Percentiles rank a stretch among this genome's conserved stretches.
phyloP scores from a whole-genome alignment of 768 basidiomycete genomes.

The Lyophyllum decastes region DNA sequence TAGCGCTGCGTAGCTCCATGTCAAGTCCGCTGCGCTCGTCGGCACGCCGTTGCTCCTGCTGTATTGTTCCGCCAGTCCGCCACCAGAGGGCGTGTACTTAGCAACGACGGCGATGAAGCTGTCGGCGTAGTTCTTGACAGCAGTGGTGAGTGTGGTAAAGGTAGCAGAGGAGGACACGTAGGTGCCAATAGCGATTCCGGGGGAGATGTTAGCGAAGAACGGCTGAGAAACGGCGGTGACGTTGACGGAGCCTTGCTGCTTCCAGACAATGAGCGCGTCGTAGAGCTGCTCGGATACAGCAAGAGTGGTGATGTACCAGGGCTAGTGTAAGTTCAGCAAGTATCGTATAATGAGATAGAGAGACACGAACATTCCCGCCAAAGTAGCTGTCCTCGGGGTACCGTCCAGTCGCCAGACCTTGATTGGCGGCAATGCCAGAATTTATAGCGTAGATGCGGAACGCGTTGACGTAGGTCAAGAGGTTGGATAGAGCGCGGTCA shows the following conservation, averaged over 20 bases:
- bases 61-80: slow-evolving; percentile 68
- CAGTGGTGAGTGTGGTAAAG: slow-evolving; percentile 48
- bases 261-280: slow-evolving; percentile 69
- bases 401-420: slow-evolving; percentile 73
- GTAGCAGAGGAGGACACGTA: slow-evolving; percentile 48
- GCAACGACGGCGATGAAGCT: slow-evolving; percentile 58
- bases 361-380: slow-evolving; percentile 61
- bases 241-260: slow-evolving; percentile 44
- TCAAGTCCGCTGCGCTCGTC: slow-evolving; percentile 64
- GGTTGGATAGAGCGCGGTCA: slow-evolving; percentile 68
- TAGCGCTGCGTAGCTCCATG: slow-evolving; percentile 77
- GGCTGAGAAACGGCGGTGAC: slow-evolving; percentile 63
- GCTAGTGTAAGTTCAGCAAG: slow-evolving; percentile 36
- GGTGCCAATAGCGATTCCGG: slow-evolving; percentile 50
- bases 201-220: slow-evolving; percentile 66
- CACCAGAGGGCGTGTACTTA: slow-evolving; percentile 63
- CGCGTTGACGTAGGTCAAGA: slow-evolving; percentile 66
- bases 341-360: slow-evolving; percentile 18
- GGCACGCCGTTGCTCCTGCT: slow-evolving; percentile 48
- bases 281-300: slow-evolving; percentile 80
- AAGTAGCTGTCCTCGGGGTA: slow-evolving; percentile 77
- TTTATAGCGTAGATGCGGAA: slow-evolving; percentile 75
- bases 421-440: slow-evolving; percentile 49
- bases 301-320: slow-evolving; percentile 76
- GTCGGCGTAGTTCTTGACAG: slow-evolving; percentile 62